These are phyloP conservation scores for Pseudevernia furfuracea DNA, from an alignment of 495 filamentous ascomycete genomes.

Conservation along the genomic window DNA sequence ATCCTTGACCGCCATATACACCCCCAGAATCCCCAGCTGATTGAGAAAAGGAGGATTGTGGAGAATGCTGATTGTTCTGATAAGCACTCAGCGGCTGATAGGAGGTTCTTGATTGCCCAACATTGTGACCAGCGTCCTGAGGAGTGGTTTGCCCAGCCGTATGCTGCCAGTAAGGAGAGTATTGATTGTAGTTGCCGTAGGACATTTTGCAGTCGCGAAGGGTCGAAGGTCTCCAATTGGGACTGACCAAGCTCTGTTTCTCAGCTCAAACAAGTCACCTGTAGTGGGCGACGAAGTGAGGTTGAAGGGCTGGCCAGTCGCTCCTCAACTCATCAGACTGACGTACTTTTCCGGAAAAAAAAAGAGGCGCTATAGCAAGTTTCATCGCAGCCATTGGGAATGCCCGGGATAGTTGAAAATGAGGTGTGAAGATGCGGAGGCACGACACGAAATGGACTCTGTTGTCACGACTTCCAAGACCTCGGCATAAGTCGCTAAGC, in stretches of 20 bases:
- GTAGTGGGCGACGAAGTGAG: background rate
- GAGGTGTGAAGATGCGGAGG: background rate
- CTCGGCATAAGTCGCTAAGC: slow-evolving; percentile 11
- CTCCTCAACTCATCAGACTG: no score
- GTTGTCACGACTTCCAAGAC: background rate
- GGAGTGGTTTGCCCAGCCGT: background rate
- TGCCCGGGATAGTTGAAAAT: background rate
- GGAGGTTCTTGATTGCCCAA: background rate
- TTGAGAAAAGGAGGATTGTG: background rate
- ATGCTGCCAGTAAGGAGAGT: slow-evolving; percentile 20
- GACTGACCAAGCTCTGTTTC: background rate
- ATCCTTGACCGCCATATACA: slow-evolving; percentile 13
- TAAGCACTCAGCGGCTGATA: slow-evolving; percentile 19
- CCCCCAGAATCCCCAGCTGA: slow-evolving; percentile 2
- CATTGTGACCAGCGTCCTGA: slow-evolving; percentile 11
- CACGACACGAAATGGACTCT: background rate
- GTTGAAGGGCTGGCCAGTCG: background rate
- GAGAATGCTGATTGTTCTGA: slow-evolving; percentile 13
- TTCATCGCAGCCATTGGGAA: background rate
- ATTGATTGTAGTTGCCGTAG: slow-evolving; percentile 16
- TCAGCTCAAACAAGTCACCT: background rate
- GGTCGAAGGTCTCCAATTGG: no score
- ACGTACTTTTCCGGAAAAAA: background rate
- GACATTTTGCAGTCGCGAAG: slow-evolving; percentile 12
- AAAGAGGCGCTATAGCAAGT: background rate